Percentiles rank a stretch among this genome's conserved stretches.
Evolutionary conservation across 257 asterid genomes (phyloP).

Genomic region (Solanum tacnaense): DNA sequence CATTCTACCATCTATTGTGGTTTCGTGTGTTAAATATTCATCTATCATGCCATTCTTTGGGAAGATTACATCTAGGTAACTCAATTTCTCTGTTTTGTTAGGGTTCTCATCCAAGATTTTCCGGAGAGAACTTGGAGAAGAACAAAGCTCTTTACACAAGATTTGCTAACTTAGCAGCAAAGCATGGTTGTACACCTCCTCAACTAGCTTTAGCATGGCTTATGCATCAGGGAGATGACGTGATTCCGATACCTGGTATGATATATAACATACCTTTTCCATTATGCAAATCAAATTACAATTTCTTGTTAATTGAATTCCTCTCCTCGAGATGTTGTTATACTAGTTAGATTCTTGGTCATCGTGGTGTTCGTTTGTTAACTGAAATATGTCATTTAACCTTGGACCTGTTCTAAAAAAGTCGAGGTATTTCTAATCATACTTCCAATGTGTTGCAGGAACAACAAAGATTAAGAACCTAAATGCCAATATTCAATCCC

Average conservation of each 20-base stretch:
- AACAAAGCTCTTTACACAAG: conserved; percentile 27
- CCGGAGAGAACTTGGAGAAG: conserved; percentile 29
- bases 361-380: not conserved
- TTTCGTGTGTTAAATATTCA: not conserved
- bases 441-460: not conserved
- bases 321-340: not conserved
- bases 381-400: not conserved
- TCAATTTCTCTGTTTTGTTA: not conserved
- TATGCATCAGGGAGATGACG: conserved; percentile 36
- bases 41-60: not conserved
- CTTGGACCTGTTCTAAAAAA: not conserved
- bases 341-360: not conserved
- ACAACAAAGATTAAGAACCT: conserved; percentile 40
- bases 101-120: conserved; percentile 27
- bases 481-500: conserved; percentile 17
- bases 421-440: not conserved
- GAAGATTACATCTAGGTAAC: not conserved
- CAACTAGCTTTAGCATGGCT: conserved; percentile 55
- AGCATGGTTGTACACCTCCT: conserved; percentile 31
- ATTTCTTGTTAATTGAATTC: not conserved
- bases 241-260: conserved; percentile 45
- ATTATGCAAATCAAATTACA: not conserved
- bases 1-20: not conserved
- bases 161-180: conserved; percentile 25
- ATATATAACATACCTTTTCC: not conserved